A percentile compares a stretch with the other conserved stretches of the same genome.
These are phyloP conservation scores for Helenozyma rhizophorensis DNA, from an alignment of 805 yeast genomes.

Conservation along the genomic window DNA sequence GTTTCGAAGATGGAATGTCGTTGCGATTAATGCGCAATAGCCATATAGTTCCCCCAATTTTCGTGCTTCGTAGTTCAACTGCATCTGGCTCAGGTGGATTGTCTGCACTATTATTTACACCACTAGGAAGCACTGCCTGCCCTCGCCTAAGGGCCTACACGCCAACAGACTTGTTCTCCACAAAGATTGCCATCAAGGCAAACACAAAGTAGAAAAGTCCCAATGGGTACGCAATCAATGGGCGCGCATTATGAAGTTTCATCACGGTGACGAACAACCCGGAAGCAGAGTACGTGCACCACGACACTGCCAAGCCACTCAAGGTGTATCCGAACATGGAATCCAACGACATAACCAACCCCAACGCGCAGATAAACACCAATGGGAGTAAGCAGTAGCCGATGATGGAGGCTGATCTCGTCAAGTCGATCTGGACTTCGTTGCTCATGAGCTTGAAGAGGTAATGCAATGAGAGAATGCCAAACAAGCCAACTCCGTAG, in stretches of 20 bases:
- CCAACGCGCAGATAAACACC: conserved; percentile 69
- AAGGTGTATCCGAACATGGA: conserved; percentile 68
- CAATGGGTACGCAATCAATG: conserved; percentile 89
- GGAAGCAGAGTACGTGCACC: conserved; percentile 93
- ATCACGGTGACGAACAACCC: conserved; percentile 87
- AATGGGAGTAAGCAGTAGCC: conserved; percentile 93
- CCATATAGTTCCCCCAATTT: no score
- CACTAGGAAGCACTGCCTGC: not conserved
- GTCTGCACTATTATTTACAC: no score
- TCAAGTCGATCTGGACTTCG: conserved; percentile 48
- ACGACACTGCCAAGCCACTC: conserved; percentile 63
- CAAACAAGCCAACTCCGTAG: conserved; percentile 92
- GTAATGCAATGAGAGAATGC: conserved; percentile 78
- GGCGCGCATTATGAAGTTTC: conserved; percentile 79
- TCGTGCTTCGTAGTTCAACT: no score
- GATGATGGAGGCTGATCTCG: conserved; percentile 81
- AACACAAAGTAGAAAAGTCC: conserved; percentile 89
- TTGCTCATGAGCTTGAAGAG: conserved; percentile 85
- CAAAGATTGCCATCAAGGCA: conserved; percentile 93
- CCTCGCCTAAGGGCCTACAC: not conserved
- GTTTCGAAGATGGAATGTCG: no score
- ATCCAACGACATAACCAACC: conserved; percentile 65
- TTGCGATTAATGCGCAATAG: no score
- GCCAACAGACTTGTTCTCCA: conserved; percentile 26
- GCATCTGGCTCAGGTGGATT: no score